Evolutionary conservation across 2,329 filamentous ascomycete species (phyloP).

Genomic region (Microdochium paspali): DNA sequence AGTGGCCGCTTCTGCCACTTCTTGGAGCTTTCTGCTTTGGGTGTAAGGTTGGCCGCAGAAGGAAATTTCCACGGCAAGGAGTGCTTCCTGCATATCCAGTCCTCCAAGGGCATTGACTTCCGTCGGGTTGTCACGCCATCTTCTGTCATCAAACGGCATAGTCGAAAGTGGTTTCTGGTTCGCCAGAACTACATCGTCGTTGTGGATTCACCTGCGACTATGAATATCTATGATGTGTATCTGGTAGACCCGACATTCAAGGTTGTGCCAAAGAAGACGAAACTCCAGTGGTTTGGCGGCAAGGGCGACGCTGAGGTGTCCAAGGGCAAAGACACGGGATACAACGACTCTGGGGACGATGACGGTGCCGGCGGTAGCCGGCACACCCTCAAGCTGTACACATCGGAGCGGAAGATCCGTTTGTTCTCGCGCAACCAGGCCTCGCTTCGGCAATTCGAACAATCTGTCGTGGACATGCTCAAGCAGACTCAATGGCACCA

Average conservation of each 20-base stretch:
- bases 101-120: conserved; percentile 80
- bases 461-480: conserved; percentile 82
- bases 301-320: conserved; percentile 56
- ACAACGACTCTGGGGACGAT: conserved; percentile 20
- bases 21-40: conserved; percentile 85
- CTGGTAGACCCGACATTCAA: conserved; percentile 86
- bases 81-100: conserved; percentile 86
- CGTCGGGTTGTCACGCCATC: conserved; percentile 69
- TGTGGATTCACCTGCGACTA: conserved; percentile 96
- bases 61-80: conserved; percentile 98
- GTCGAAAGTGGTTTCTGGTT: conserved; percentile 96
- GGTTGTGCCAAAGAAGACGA: conserved; percentile 63
- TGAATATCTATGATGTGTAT: conserved; percentile 98
- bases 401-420: conserved; percentile 86
- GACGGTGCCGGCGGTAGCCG: conserved; percentile 31
- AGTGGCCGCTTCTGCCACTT: conserved; percentile 96
- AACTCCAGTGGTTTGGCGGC: conserved; percentile 40
- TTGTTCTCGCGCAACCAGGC: conserved; percentile 86
- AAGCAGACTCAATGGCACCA: conserved; percentile 74
- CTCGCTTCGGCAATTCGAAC: conserved; percentile 83
- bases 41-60: conserved; percentile 87
- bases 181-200: conserved; percentile 95
- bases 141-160: conserved; percentile 73
- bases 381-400: conserved; percentile 80
- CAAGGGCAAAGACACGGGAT: conserved; percentile 21